Percentiles rank a stretch among this genome's conserved stretches.
These are phyloP conservation scores for Pleurotus cornucopiae DNA, from an alignment of 768 basidiomycete species.

Conservation along the genomic window DNA sequence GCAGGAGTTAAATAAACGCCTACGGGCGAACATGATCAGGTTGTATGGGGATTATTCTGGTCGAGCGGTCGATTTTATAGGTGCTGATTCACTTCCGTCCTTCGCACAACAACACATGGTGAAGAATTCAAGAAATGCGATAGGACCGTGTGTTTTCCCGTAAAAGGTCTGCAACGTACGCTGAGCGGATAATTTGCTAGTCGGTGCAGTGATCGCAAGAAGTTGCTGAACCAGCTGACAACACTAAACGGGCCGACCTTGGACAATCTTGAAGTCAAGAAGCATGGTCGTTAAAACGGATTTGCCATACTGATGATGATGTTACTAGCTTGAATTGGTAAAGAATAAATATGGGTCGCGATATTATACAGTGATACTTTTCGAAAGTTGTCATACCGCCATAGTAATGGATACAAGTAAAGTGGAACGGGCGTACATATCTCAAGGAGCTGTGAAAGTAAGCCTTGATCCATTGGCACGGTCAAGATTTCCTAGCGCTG, in stretches of 20 bases:
- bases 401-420: slow-evolving; percentile 1
- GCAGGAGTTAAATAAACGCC: background rate
- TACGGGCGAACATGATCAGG: background rate
- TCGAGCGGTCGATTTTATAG: no score
- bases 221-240: no score
- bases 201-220: no score
- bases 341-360: background rate
- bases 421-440: background rate
- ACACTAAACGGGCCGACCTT: no score
- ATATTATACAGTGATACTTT: slow-evolving; percentile 7
- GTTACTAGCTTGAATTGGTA: background rate
- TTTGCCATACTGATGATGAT: no score
- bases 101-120: background rate
- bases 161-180: no score
- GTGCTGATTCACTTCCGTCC: background rate
- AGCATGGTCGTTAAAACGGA: no score
- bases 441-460: slow-evolving; percentile 27
- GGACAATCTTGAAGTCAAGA: no score
- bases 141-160: no score
- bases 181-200: no score
- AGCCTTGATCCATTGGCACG: slow-evolving; percentile 21
- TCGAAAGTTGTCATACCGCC: background rate
- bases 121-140: no score
- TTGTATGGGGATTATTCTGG: no score
- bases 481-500: slow-evolving; percentile 7